Evolutionary conservation across 2,329 filamentous ascomycete species (phyloP).

Genomic region (Ilyonectria robusta): DNA sequence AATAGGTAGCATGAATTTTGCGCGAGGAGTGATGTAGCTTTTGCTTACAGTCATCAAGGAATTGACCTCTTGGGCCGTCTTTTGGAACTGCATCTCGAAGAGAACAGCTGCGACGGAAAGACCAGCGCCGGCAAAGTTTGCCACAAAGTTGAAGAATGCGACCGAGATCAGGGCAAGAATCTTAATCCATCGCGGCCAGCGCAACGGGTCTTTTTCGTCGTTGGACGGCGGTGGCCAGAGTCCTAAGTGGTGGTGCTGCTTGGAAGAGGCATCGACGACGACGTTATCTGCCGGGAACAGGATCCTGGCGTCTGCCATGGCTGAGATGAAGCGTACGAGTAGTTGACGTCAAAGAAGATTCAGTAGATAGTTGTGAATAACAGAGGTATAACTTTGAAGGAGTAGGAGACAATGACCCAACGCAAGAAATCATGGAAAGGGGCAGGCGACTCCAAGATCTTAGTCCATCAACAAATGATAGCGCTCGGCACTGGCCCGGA

Average conservation of each 20-base stretch:
- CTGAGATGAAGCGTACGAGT: neutral
- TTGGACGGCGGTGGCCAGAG: constrained; percentile 12
- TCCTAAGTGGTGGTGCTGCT: neutral
- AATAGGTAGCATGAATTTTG: too few relatives aligned
- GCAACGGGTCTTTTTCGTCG: constrained; percentile 7
- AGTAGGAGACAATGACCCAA: too few relatives aligned
- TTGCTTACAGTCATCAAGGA: constrained; percentile 11
- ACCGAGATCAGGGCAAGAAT: constrained; percentile 6
- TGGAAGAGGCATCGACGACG: neutral
- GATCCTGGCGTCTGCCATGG: neutral
- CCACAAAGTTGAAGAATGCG: constrained; percentile 15
- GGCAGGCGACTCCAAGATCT: neutral
- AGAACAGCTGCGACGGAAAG: constrained; percentile 9
- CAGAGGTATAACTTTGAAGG: neutral
- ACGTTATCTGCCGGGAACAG: constrained; percentile 2
- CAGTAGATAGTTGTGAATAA: neutral
- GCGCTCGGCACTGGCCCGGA: constrained; percentile 1
- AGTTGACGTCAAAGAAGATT: neutral
- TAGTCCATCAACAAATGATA: neutral
- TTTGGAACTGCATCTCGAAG: constrained; percentile 7
- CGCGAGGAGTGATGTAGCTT: neutral
- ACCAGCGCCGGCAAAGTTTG: constrained; percentile 12
- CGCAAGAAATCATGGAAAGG: neutral
- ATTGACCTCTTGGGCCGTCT: constrained; percentile 6
- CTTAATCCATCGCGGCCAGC: constrained; percentile 11